Conservation (phyloP, 2,329 filamentous ascomycete genomes). For the Nothopassalora personata region DNA sequence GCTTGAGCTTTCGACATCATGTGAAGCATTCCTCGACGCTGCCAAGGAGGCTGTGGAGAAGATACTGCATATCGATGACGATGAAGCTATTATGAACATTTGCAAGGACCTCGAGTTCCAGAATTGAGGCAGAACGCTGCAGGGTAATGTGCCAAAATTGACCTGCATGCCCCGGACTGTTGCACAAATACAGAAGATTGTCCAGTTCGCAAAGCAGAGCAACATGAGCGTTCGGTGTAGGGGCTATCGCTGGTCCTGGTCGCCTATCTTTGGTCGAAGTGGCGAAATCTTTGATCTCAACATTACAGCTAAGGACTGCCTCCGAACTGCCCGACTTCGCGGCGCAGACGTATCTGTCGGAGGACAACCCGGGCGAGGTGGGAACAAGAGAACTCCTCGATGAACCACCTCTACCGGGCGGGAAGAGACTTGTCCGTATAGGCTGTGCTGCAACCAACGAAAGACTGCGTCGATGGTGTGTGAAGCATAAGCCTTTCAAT, state of each 20-base stretch:
- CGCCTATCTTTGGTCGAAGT: conserved; percentile 7
- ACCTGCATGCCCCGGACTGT: conserved; percentile 10
- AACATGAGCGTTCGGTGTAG: conserved; percentile 8
- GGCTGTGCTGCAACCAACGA: conserved; percentile 12
- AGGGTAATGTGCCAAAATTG: conserved; percentile 6
- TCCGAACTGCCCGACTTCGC: conserved; percentile 7
- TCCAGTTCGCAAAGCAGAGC: conserved; percentile 7
- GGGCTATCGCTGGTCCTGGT: conserved; percentile 11
- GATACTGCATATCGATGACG: conserved; percentile 8
- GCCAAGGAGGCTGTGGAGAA: not conserved
- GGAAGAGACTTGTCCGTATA: conserved; percentile 8
- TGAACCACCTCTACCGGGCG: conserved; percentile 1
- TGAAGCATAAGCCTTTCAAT: conserved; percentile 9
- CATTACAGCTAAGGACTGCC: conserved; percentile 6
- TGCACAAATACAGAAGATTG: conserved; percentile 11
- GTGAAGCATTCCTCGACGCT: conserved; percentile 6
- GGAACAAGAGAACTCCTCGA: conserved; percentile 9
- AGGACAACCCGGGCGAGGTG: conserved; percentile 6
- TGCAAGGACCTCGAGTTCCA: conserved; percentile 11
- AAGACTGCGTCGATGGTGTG: conserved; percentile 11
- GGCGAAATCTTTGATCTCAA: conserved; percentile 10
- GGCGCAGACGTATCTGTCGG: conserved; percentile 2
- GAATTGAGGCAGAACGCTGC: conserved; percentile 10
- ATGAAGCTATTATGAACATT: conserved; percentile 8
- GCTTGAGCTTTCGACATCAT: conserved; percentile 5